A percentile compares a stretch with the other conserved stretches of the same genome.
These are phyloP conservation scores for Russula olivacea DNA, from an alignment of 768 basidiomycete genomes.

Conservation along the genomic window DNA sequence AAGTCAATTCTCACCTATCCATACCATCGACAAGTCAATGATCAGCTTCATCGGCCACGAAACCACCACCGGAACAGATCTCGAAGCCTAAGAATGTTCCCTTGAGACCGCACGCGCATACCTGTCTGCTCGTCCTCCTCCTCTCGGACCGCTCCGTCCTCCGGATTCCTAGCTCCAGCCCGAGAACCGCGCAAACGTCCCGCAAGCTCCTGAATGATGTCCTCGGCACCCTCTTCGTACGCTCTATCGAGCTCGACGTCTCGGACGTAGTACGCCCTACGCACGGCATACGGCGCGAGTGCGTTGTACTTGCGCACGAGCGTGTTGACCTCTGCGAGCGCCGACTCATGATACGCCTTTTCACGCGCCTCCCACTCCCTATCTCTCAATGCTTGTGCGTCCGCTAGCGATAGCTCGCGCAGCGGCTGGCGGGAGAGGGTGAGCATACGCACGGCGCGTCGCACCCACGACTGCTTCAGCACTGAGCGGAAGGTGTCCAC, in stretches of 20 bases:
- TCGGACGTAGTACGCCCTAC: constrained; percentile 53
- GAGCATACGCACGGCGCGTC: constrained; percentile 62
- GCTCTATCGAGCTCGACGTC: constrained; percentile 51
- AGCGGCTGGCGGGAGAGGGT: constrained; percentile 41
- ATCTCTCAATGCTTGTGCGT: constrained; percentile 50
- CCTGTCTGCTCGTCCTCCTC: neutral
- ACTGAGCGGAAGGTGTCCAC: constrained; percentile 56
- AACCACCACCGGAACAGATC: constrained; percentile 12
- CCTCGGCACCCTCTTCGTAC: constrained; percentile 47
- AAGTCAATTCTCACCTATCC: neutral
- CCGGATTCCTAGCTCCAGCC: neutral
- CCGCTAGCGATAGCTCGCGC: constrained; percentile 31
- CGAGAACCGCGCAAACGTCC: constrained; percentile 26
- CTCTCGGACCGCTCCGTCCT: neutral
- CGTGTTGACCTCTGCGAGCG: constrained; percentile 65
- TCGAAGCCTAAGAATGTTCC: neutral
- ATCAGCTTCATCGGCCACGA: neutral
- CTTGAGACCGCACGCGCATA: neutral
- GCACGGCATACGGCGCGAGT: constrained; percentile 72
- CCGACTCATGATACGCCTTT: constrained; percentile 58
- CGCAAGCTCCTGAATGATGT: constrained; percentile 42
- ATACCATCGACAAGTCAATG: neutral
- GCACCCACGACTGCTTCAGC: constrained; percentile 64
- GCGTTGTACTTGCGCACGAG: constrained; percentile 76
- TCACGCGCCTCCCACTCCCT: constrained; percentile 66